These are phyloP conservation scores for Colletotrichum plurivorum DNA, from an alignment of 2,329 filamentous ascomycete genomes.

Conservation along the genomic window DNA sequence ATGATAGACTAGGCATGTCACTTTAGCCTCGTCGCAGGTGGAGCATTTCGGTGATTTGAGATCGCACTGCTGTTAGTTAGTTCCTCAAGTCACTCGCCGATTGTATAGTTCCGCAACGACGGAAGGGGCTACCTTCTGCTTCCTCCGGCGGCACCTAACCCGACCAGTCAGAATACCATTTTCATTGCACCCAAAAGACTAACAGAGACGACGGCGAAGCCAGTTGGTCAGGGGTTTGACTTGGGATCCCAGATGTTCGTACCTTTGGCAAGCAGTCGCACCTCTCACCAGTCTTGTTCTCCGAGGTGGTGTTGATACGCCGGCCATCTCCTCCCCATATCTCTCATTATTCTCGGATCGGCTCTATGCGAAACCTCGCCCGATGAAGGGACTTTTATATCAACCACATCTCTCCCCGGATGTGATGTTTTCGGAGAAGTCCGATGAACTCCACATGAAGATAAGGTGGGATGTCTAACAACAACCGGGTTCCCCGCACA, in stretches of 20 bases:
- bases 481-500: neutral
- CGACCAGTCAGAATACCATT: neutral
- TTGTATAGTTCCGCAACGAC: too few species aligned
- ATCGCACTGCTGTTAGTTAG: constrained; percentile 35
- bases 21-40: constrained; percentile 38
- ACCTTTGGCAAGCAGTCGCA: constrained; percentile 2
- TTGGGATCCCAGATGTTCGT: neutral
- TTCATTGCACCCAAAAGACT: too few species aligned
- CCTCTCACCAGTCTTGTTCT: neutral
- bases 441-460: neutral
- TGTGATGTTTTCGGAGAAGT: neutral
- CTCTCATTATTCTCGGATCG: neutral
- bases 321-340: neutral
- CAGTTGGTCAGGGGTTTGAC: neutral
- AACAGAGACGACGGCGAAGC: too few species aligned
- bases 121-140: constrained; percentile 12
- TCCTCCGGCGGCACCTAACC: constrained; percentile 5
- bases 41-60: constrained; percentile 42
- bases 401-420: neutral
- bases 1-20: constrained; percentile 40
- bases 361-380: neutral
- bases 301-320: neutral
- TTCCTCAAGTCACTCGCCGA: neutral
- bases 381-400: neutral
- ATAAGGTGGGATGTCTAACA: neutral